phyloP scores from a whole-genome alignment of 805 yeast species.

The Pichia paraexigua region DNA sequence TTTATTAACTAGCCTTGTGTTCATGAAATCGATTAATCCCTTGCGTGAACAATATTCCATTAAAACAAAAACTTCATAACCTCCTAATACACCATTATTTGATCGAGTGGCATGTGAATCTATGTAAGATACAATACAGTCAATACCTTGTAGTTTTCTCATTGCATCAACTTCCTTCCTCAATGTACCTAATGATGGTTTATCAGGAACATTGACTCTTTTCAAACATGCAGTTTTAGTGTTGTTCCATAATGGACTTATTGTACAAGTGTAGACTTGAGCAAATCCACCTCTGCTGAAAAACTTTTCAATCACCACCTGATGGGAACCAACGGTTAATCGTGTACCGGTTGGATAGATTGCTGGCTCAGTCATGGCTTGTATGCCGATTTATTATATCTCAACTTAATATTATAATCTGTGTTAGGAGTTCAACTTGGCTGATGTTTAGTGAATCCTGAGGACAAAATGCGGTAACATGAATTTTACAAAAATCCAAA shows the following conservation, averaged over 20 bases:
- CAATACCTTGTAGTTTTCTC: conserved; percentile 50
- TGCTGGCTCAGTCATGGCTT: conserved; percentile 8
- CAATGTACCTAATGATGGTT: conserved; percentile 54
- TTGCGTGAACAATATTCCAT: conserved; percentile 76
- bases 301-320: conserved; percentile 37
- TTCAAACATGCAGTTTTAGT: conserved; percentile 56
- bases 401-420: neutral
- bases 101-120: conserved; percentile 71
- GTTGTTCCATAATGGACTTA: conserved; percentile 35
- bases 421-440: neutral
- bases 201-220: conserved; percentile 66
- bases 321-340: conserved; percentile 43
- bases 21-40: conserved; percentile 76
- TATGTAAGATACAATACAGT: conserved; percentile 57
- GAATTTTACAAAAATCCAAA: neutral
- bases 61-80: conserved; percentile 69
- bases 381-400: neutral
- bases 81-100: conserved; percentile 20
- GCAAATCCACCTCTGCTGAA: conserved; percentile 62
- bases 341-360: conserved; percentile 34
- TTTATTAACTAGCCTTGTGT: conserved; percentile 56
- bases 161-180: conserved; percentile 75
- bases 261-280: conserved; percentile 60
- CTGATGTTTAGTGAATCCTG: neutral
- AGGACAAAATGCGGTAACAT: neutral